Conservation (phyloP, 306 rosid species). For the Pyrus bretschneideri region DNA sequence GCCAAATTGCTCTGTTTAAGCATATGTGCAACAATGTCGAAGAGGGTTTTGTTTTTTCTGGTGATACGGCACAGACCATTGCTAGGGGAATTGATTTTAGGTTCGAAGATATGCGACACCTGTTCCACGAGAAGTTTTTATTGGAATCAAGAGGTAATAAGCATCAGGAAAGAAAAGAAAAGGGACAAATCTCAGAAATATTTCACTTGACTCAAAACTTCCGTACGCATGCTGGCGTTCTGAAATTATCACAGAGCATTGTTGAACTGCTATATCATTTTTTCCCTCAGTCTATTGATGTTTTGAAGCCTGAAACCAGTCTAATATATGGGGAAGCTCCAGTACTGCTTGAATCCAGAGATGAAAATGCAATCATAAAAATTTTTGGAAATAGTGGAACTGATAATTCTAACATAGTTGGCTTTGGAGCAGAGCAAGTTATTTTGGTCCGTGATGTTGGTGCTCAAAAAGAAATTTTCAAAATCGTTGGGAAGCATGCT, state of each 20-base stretch:
- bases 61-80: slow-evolving; percentile 81
- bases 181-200: slow-evolving; percentile 40
- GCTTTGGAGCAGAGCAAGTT: slow-evolving; percentile 81
- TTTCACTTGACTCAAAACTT: slow-evolving; percentile 54
- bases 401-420: slow-evolving; percentile 37
- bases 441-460: slow-evolving; percentile 70
- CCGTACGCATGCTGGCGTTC: slow-evolving; percentile 68
- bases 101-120: slow-evolving; percentile 55
- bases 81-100: slow-evolving; percentile 80
- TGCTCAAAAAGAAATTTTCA: slow-evolving; percentile 36
- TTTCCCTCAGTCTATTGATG: slow-evolving; percentile 62
- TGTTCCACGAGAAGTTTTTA: slow-evolving; percentile 59
- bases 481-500: slow-evolving; percentile 59
- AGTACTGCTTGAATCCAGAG: slow-evolving; percentile 42
- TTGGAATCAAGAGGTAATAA: slow-evolving; percentile 23
- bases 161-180: slow-evolving; percentile 26
- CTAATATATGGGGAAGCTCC: slow-evolving; percentile 67
- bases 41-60: slow-evolving; percentile 83
- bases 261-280: slow-evolving; percentile 58
- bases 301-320: slow-evolving; percentile 66
- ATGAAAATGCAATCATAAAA: slow-evolving; percentile 53
- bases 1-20: slow-evolving; percentile 67
- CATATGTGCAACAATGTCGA: slow-evolving; percentile 60
- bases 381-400: slow-evolving; percentile 55
- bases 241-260: slow-evolving; percentile 60